A percentile compares a stretch with the other conserved stretches of the same genome.
phyloP scores from a whole-genome alignment of 2,329 filamentous ascomycete species.

The Aschersonia sp. region DNA sequence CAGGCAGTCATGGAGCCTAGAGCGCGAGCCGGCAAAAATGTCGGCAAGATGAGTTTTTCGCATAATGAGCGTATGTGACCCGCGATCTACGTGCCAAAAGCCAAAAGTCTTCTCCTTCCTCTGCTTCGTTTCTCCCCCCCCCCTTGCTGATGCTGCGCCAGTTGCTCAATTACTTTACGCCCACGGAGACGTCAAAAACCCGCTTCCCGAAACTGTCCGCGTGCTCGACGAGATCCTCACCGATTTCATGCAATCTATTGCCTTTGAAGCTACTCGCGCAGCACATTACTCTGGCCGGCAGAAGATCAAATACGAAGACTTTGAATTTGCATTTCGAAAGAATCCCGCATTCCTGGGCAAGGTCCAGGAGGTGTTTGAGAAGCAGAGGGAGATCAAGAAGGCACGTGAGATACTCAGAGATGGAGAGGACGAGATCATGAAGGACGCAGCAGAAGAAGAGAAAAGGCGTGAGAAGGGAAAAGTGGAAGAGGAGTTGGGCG shows the following conservation, averaged over 20 bases:
- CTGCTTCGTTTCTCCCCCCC: not conserved
- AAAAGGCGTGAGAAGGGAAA: slow-evolving; percentile 20
- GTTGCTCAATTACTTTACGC: slow-evolving; percentile 64
- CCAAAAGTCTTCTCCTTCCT: not conserved
- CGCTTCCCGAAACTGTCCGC: slow-evolving; percentile 70
- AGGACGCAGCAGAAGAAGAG: slow-evolving; percentile 32
- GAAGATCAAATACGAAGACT: slow-evolving; percentile 97
- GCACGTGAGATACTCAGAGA: slow-evolving; percentile 63
- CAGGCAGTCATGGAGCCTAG: slow-evolving; percentile 49
- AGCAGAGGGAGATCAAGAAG: slow-evolving; percentile 74
- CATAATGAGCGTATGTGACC: slow-evolving; percentile 48
- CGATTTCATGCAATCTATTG: slow-evolving; percentile 90
- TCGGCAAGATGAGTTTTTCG: slow-evolving; percentile 70
- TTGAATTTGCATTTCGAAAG: slow-evolving; percentile 81
- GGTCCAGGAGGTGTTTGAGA: slow-evolving; percentile 77
- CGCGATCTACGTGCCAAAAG: too few relatives aligned
- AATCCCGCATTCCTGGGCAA: slow-evolving; percentile 78
- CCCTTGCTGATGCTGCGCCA: slow-evolving; percentile 16
- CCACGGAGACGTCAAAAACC: slow-evolving; percentile 63
- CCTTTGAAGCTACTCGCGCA: slow-evolving; percentile 74
- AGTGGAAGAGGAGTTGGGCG: slow-evolving; percentile 35
- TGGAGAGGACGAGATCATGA: slow-evolving; percentile 45
- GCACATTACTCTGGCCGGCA: slow-evolving; percentile 79
- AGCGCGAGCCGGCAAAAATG: slow-evolving; percentile 64
- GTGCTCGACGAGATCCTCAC: slow-evolving; percentile 91